These are phyloP conservation scores for Bruguiera gymnorhiza DNA, from an alignment of 345 rosid species.

Conservation along the genomic window DNA sequence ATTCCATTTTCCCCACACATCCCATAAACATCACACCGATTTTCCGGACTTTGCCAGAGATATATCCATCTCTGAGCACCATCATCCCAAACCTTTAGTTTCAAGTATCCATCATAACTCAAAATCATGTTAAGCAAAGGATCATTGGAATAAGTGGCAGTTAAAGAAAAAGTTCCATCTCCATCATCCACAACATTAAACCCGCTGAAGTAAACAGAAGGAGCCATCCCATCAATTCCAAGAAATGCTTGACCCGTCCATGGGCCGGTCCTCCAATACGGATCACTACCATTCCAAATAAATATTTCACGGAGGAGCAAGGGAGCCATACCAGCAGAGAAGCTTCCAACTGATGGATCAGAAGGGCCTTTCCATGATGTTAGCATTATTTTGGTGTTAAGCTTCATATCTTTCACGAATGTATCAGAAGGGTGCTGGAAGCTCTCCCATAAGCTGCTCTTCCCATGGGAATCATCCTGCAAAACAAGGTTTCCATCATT, in stretches of 20 bases:
- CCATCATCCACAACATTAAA: conserved; percentile 17
- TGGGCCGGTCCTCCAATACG: conserved; percentile 52
- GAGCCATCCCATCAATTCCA: conserved; percentile 26
- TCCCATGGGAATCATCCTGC: not conserved
- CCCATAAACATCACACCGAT: conserved; percentile 49
- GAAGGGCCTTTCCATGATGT: conserved; percentile 48
- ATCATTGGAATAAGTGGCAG: not conserved
- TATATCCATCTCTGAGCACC: conserved; percentile 15
- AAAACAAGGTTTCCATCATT: conserved; percentile 12
- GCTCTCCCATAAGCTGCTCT: conserved; percentile 14
- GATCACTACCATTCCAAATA: conserved; percentile 40
- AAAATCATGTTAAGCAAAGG: conserved; percentile 14
- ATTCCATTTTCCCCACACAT: conserved; percentile 62
- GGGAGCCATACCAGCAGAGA: conserved; percentile 33
- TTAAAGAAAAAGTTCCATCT: conserved; percentile 20
- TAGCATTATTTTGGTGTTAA: conserved; percentile 4
- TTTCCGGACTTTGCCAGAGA: not conserved
- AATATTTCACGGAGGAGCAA: conserved; percentile 30
- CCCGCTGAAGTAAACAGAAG: conserved; percentile 33
- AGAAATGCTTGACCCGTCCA: conserved; percentile 52
- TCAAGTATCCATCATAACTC: conserved; percentile 34
- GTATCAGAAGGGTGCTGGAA: conserved; percentile 24
- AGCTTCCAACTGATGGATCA: conserved; percentile 49
- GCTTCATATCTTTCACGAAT: conserved; percentile 21
- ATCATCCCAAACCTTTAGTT: conserved; percentile 16